phyloP scores from a whole-genome alignment of 2,329 filamentous ascomycete species.

The Tolypocladium guangdongense region DNA sequence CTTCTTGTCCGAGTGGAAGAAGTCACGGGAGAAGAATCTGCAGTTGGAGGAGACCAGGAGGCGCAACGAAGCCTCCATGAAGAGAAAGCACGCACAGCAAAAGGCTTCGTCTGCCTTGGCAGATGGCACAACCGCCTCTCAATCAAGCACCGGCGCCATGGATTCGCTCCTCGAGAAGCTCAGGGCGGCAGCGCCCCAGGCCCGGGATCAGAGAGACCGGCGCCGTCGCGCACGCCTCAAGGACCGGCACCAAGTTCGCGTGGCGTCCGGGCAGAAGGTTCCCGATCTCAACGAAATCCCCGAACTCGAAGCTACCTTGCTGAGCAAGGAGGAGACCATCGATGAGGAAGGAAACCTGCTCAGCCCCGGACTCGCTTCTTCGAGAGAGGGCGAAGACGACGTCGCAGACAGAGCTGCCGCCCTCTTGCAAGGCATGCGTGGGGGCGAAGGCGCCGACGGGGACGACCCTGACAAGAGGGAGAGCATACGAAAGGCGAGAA shows the following conservation, averaged over 20 bases:
- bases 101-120: constrained; percentile 34
- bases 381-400: constrained; percentile 49
- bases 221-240: constrained; percentile 79
- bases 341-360: constrained; percentile 40
- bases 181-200: constrained; percentile 81
- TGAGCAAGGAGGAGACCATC: constrained; percentile 22
- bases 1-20: constrained; percentile 93
- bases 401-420: constrained; percentile 77
- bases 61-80: constrained; percentile 85
- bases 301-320: constrained; percentile 35
- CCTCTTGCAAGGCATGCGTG: constrained; percentile 72
- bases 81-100: constrained; percentile 70
- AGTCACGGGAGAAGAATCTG: constrained; percentile 87
- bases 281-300: constrained; percentile 55
- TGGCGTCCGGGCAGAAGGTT: constrained; percentile 83
- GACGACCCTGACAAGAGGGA: constrained; percentile 41
- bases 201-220: constrained; percentile 79
- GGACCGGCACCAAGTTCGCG: constrained; percentile 79
- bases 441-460: constrained; percentile 47
- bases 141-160: constrained; percentile 80
- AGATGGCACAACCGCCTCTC: constrained; percentile 47
- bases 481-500: constrained; percentile 46
- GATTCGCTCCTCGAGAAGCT: constrained; percentile 91
- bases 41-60: constrained; percentile 68
- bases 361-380: constrained; percentile 37